A percentile compares a stretch with the other conserved stretches of the same genome.
These are phyloP conservation scores for Endoconidiophora laricicola DNA, from an alignment of 2,329 filamentous ascomycete species.

Conservation along the genomic window DNA sequence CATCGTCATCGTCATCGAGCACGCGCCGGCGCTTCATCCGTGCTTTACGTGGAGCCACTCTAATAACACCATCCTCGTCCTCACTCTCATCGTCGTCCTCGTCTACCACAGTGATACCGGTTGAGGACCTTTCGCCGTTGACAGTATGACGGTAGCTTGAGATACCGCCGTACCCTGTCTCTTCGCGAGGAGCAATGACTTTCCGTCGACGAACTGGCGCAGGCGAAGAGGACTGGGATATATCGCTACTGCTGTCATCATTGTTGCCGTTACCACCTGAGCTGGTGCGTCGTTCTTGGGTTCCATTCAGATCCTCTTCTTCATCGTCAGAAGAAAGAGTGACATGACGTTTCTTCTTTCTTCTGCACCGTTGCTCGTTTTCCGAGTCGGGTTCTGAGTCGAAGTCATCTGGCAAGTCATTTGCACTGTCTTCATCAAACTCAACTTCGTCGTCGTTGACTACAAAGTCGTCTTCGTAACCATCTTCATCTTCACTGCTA, in stretches of 20 bases:
- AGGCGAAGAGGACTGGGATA: background rate
- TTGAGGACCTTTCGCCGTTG: too few species aligned
- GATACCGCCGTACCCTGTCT: background rate
- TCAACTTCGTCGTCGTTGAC: slow-evolving; percentile 4
- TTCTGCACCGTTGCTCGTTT: too few species aligned
- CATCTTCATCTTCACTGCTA: background rate
- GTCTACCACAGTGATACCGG: background rate
- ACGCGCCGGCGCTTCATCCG: background rate
- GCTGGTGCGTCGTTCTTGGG: too few species aligned
- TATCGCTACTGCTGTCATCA: background rate
- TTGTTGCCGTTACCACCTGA: too few species aligned
- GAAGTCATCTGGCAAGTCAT: slow-evolving; percentile 3
- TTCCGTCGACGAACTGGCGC: background rate
- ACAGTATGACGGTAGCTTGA: background rate
- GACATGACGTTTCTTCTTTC: too few species aligned
- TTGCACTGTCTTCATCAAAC: background rate
- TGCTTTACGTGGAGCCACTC: background rate
- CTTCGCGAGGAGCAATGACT: background rate
- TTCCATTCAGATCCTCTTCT: background rate
- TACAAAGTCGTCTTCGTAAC: background rate
- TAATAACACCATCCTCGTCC: background rate
- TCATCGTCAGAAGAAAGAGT: background rate
- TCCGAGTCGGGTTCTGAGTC: background rate
- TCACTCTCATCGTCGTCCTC: background rate
- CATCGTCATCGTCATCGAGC: background rate